Evolutionary conservation across 305 asterid genomes (phyloP).

Genomic region (Fraxinus angustifolia): DNA sequence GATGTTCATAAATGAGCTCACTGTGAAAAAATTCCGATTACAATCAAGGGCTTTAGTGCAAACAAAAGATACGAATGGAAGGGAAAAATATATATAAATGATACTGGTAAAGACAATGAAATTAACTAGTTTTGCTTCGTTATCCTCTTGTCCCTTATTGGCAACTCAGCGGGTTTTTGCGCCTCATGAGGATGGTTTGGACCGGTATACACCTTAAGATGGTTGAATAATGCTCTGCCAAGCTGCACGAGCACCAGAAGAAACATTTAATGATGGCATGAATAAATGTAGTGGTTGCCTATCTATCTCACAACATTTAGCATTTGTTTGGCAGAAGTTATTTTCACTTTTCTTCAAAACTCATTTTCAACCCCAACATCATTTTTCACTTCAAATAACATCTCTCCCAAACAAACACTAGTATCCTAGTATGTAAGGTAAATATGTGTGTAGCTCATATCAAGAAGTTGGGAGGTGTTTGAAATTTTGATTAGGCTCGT

Average conservation of each 20-base stretch:
- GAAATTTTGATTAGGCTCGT: not conserved
- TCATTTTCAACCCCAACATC: not conserved
- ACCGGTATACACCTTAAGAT: slow-evolving; percentile 85
- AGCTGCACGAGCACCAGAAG: slow-evolving; percentile 55
- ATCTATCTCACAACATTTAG: not conserved
- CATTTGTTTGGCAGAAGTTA: not conserved
- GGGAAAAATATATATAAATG: not conserved
- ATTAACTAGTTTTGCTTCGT: slow-evolving; percentile 39
- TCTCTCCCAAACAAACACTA: not conserved
- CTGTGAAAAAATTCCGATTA: not conserved
- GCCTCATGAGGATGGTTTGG: slow-evolving; percentile 95
- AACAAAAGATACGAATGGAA: not conserved
- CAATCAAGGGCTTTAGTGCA: not conserved
- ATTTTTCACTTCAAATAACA: not conserved
- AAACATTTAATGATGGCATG: slow-evolving; percentile 12
- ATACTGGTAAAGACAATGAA: not conserved
- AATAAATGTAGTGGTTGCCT: not conserved
- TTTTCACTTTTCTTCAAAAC: not conserved
- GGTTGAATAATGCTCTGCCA: slow-evolving; percentile 76
- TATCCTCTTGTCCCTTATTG: slow-evolving; percentile 88
- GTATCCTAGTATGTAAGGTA: not conserved
- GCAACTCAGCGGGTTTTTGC: slow-evolving; percentile 70
- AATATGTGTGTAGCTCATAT: not conserved
- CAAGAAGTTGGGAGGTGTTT: not conserved
- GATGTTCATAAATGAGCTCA: not conserved